These are phyloP conservation scores for Nakazawaea laoshanensis DNA, from an alignment of 805 yeast genomes.

Conservation along the genomic window DNA sequence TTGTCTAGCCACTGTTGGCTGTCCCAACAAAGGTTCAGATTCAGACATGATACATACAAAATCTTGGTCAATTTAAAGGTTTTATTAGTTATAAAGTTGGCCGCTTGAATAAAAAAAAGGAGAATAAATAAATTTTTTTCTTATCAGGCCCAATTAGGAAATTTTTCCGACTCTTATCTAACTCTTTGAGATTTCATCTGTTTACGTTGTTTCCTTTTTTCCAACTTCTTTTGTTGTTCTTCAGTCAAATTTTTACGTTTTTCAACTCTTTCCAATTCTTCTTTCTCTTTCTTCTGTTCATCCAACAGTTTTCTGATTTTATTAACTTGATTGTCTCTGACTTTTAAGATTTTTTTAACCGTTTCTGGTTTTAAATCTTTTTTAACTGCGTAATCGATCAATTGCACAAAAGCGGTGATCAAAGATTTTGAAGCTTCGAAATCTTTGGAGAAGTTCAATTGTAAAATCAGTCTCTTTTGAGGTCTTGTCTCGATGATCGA, in stretches of 20 bases:
- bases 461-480: constrained; percentile 44
- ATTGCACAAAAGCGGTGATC: constrained; percentile 45
- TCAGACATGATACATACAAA: background rate
- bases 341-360: constrained; percentile 62
- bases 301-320: constrained; percentile 68
- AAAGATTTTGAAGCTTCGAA: constrained; percentile 39
- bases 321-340: constrained; percentile 66
- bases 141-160: too few species aligned
- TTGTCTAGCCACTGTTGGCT: too few species aligned
- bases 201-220: constrained; percentile 75
- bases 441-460: constrained; percentile 40
- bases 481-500: constrained; percentile 47
- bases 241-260: constrained; percentile 60
- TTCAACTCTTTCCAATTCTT: constrained; percentile 64
- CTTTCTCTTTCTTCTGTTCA: constrained; percentile 54
- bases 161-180: constrained; percentile 2
- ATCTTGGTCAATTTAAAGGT: background rate
- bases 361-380: constrained; percentile 66
- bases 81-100: background rate
- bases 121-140: too few species aligned
- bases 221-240: constrained; percentile 61
- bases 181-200: constrained; percentile 53
- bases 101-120: background rate
- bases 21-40: too few species aligned
- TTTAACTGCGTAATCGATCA: constrained; percentile 52